phyloP scores from a whole-genome alignment of 805 yeast genomes.

The Ascoidea asiatica region DNA sequence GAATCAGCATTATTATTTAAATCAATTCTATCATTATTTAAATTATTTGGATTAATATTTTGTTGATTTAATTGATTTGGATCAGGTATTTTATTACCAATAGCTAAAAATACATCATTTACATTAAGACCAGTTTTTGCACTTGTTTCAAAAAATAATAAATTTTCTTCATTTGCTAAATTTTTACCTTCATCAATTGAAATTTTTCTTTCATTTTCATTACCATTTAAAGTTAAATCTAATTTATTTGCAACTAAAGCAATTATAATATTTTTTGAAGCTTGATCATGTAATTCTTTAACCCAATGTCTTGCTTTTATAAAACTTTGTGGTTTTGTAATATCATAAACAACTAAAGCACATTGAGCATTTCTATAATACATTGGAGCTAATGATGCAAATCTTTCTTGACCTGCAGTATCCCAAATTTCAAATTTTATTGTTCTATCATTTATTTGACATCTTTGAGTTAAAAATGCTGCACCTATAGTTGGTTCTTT shows the following conservation, averaged over 20 bases:
- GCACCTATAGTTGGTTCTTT: slow-evolving; percentile 98
- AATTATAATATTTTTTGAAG: slow-evolving; percentile 79
- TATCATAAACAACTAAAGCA: slow-evolving; percentile 89
- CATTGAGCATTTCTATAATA: slow-evolving; percentile 96
- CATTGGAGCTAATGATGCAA: slow-evolving; percentile 94
- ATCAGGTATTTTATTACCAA: slow-evolving; percentile 74
- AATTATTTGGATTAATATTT: slow-evolving; percentile 1
- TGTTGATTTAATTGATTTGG: slow-evolving; percentile 1
- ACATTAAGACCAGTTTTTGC: slow-evolving; percentile 88
- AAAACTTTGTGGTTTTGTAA: slow-evolving; percentile 89
- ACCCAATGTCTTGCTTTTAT: slow-evolving; percentile 98
- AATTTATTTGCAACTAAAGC: slow-evolving; percentile 91
- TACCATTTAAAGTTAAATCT: slow-evolving; percentile 52
- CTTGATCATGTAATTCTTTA: slow-evolving; percentile 89
- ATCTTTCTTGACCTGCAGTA: slow-evolving; percentile 96
- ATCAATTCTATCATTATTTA: slow-evolving; percentile 20
- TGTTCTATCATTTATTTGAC: slow-evolving; percentile 72
- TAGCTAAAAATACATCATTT: slow-evolving; percentile 79
- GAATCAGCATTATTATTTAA: slow-evolving; percentile 20
- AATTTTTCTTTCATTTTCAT: slow-evolving; percentile 56
- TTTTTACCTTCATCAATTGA: slow-evolving; percentile 75
- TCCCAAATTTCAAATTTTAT: slow-evolving; percentile 94
- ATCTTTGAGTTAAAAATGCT: slow-evolving; percentile 89
- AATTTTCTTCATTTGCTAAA: slow-evolving; percentile 82
- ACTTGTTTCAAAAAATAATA: slow-evolving; percentile 85